Conservation (phyloP, 2,329 filamentous ascomycete genomes). For the Ilyonectria destructans region DNA sequence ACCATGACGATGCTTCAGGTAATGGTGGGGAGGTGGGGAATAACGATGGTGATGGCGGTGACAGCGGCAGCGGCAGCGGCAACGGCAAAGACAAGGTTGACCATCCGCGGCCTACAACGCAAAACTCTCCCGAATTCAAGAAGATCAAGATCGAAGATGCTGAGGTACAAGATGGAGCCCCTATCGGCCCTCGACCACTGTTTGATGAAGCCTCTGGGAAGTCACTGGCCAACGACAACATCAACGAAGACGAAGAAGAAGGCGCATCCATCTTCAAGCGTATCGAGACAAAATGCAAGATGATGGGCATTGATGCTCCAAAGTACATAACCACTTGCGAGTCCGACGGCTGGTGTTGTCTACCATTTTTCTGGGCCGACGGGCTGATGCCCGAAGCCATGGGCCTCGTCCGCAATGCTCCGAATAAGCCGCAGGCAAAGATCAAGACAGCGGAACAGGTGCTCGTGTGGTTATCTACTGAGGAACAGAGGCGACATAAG, state of each 20-base stretch:
- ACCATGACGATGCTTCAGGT: background rate
- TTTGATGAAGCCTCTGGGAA: background rate
- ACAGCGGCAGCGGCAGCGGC: background rate
- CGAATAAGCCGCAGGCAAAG: slow-evolving; percentile 55
- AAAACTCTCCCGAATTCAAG: slow-evolving; percentile 27
- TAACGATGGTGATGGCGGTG: background rate
- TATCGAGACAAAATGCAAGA: slow-evolving; percentile 53
- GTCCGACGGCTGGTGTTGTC: slow-evolving; percentile 54
- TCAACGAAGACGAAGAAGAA: slow-evolving; percentile 11
- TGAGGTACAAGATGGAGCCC: slow-evolving; percentile 30
- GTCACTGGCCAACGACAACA: background rate
- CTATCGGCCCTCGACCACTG: background rate
- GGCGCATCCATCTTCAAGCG: slow-evolving; percentile 42
- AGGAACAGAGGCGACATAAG: slow-evolving; percentile 36
- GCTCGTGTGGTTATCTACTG: slow-evolving; percentile 55
- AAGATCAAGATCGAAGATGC: slow-evolving; percentile 38
- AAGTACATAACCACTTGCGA: slow-evolving; percentile 51
- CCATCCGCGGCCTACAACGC: slow-evolving; percentile 20
- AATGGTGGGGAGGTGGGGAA: background rate
- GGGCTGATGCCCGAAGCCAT: slow-evolving; percentile 51
- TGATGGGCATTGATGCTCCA: slow-evolving; percentile 54
- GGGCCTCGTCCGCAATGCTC: slow-evolving; percentile 54
- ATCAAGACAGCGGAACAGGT: slow-evolving; percentile 59
- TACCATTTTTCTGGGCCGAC: slow-evolving; percentile 53
- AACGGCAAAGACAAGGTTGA: background rate